Conservation (phyloP, 2,329 filamentous ascomycete genomes). For the Emmonsiellopsis sp. region DNA sequence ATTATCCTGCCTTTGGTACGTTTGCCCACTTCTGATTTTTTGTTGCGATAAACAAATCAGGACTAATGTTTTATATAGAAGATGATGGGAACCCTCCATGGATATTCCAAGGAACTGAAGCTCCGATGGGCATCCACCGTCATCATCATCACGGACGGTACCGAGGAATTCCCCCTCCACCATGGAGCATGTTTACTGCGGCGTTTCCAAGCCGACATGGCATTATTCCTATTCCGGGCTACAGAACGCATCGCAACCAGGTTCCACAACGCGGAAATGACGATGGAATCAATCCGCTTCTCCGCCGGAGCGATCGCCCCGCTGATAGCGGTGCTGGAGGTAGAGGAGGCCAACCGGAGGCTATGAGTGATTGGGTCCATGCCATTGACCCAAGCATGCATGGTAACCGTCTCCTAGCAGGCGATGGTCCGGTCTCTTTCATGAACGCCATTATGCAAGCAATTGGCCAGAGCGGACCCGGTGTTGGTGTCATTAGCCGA, state of each 20-base stretch:
- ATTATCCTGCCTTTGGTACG: slow-evolving; percentile 25
- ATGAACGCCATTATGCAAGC: slow-evolving; percentile 51
- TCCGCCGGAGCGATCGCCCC: slow-evolving; percentile 52
- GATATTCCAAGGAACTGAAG: neutral
- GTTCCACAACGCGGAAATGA: slow-evolving; percentile 52
- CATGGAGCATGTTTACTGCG: slow-evolving; percentile 56
- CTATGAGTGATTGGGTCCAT: slow-evolving; percentile 45
- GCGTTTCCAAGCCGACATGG: slow-evolving; percentile 45
- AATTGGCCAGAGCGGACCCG: slow-evolving; percentile 38
- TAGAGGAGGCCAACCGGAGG: slow-evolving; percentile 30
- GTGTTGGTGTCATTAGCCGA: slow-evolving; percentile 34
- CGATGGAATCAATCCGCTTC: slow-evolving; percentile 78
- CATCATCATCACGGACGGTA: slow-evolving; percentile 41
- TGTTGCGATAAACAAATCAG: neutral
- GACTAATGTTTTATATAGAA: neutral
- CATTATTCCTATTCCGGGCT: slow-evolving; percentile 32
- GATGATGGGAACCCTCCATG: neutral
- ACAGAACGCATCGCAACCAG: slow-evolving; percentile 36
- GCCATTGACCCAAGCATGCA: slow-evolving; percentile 40
- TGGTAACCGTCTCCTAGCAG: slow-evolving; percentile 32
- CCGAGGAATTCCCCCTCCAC: slow-evolving; percentile 47
- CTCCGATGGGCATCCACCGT: neutral
- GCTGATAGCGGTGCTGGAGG: slow-evolving; percentile 26
- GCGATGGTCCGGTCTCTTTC: slow-evolving; percentile 46
- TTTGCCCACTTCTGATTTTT: neutral